Conservation (phyloP, 2,329 filamentous ascomycete genomes). For the Verticillium klebahnii region DNA sequence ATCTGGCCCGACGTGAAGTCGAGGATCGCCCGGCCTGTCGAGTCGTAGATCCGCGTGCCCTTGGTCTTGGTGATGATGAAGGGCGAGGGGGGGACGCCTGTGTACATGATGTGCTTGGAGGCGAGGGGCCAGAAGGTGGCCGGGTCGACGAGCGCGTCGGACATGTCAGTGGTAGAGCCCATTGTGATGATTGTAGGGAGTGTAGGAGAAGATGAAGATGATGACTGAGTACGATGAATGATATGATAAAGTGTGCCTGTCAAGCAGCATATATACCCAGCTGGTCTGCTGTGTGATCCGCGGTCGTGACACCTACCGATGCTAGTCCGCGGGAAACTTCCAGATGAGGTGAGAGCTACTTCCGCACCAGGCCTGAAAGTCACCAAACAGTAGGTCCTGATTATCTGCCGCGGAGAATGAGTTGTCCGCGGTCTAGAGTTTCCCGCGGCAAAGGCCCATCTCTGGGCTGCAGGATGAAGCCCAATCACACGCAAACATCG, state of each 20-base stretch:
- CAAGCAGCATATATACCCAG: neutral
- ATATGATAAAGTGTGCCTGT: neutral
- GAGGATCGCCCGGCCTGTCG: constrained; percentile 38
- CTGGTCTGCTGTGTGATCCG: neutral
- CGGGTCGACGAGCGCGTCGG: neutral
- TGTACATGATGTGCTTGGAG: constrained; percentile 35
- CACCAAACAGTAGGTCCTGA: neutral
- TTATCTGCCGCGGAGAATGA: neutral
- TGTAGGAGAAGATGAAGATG: neutral
- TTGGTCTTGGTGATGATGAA: constrained; percentile 38
- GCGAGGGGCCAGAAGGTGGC: constrained; percentile 26
- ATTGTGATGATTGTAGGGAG: neutral
- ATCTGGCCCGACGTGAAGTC: constrained; percentile 59
- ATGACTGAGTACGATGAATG: neutral
- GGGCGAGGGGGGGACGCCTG: constrained; percentile 32
- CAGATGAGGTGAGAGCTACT: neutral
- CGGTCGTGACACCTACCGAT: too few relatives aligned
- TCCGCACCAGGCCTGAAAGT: neutral
- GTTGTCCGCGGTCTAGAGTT: neutral
- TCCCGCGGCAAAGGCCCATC: neutral
- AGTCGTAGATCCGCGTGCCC: constrained; percentile 41
- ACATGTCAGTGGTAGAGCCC: neutral
- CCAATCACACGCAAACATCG: neutral
- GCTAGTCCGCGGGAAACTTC: neutral
- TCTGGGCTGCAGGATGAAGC: neutral